A percentile compares a stretch with the other conserved stretches of the same genome.
phyloP scores from a whole-genome alignment of 2,329 filamentous ascomycete genomes.

The Neoscytalidium dimidiatum region DNA sequence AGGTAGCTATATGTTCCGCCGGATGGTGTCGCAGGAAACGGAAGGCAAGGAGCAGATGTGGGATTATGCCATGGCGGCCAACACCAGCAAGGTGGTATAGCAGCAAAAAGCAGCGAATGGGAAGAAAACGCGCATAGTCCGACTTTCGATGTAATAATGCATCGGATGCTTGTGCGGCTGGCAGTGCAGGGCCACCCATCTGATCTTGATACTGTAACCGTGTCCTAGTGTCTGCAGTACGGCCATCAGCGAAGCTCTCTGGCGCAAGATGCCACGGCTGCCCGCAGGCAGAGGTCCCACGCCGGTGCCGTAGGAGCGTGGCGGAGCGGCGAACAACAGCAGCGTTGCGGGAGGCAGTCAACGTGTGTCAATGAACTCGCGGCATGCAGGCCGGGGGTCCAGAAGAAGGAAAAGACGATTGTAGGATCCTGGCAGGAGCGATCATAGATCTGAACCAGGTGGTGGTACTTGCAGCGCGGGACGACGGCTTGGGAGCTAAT shows the following conservation, averaged over 20 bases:
- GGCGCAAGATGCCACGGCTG: neutral
- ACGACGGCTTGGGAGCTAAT: constrained; percentile 13
- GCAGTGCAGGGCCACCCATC: neutral
- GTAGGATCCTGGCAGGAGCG: neutral
- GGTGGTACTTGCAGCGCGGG: constrained; percentile 13
- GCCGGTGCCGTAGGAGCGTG: neutral
- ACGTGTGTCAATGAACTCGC: constrained; percentile 18
- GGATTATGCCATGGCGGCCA: constrained; percentile 13
- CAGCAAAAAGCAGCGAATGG: constrained; percentile 19
- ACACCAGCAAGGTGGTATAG: constrained; percentile 18
- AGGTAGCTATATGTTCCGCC: constrained; percentile 7
- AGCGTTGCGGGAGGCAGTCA: neutral
- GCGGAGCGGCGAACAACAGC: constrained; percentile 7
- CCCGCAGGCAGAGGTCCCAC: constrained; percentile 1
- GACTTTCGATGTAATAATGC: constrained; percentile 11
- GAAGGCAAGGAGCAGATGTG: constrained; percentile 17
- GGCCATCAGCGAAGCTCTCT: constrained; percentile 9
- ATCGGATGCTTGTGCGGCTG: constrained; percentile 13
- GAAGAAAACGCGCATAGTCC: constrained; percentile 18
- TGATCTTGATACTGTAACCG: constrained; percentile 20
- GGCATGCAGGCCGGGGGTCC: constrained; percentile 11
- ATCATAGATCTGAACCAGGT: constrained; percentile 18
- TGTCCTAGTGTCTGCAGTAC: constrained; percentile 17
- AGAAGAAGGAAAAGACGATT: constrained; percentile 14
- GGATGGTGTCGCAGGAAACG: constrained; percentile 13